A percentile compares a stretch with the other conserved stretches of the same genome.
Conservation (phyloP, 2,329 filamentous ascomycete species). For the Neurospora sp. region DNA sequence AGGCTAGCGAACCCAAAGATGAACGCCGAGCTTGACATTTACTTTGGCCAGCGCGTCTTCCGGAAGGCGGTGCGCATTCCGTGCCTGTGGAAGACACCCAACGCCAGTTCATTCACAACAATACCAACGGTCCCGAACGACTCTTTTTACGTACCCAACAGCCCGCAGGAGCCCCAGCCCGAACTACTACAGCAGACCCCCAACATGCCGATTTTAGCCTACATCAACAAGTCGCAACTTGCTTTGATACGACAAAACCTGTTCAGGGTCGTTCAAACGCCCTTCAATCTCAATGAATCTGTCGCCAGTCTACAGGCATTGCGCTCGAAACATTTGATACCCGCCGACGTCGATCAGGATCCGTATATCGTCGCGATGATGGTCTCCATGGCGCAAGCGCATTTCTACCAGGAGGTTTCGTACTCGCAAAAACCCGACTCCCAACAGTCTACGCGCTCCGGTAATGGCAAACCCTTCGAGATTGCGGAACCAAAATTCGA, state of each 20-base stretch:
- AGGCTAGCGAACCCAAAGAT: conserved; percentile 23
- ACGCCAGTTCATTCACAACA: conserved; percentile 22
- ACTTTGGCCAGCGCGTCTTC: conserved; percentile 38
- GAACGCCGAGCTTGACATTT: conserved; percentile 35
- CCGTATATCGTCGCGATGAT: conserved; percentile 42
- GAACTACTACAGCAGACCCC: not conserved
- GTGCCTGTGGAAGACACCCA: conserved; percentile 35
- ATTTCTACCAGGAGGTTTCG: conserved; percentile 32
- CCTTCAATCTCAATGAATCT: conserved; percentile 33
- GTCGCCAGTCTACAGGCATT: conserved; percentile 38
- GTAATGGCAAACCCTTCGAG: conserved; percentile 8
- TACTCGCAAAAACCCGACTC: conserved; percentile 13
- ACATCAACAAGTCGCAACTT: conserved; percentile 39
- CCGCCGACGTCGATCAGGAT: conserved; percentile 40
- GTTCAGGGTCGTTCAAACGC: conserved; percentile 35
- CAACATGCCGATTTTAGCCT: conserved; percentile 31
- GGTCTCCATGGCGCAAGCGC: conserved; percentile 46
- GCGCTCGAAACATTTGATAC: conserved; percentile 37
- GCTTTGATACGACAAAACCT: conserved; percentile 35
- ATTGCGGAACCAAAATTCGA: conserved; percentile 27
- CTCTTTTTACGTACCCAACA: conserved; percentile 12
- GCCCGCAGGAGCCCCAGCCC: not conserved
- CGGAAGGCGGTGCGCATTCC: conserved; percentile 37
- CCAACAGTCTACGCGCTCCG: conserved; percentile 16
- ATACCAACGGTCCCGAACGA: conserved; percentile 12